These are phyloP conservation scores for Plasmodium billcollinsi DNA, from an alignment of 169 alveolate species.

Conservation along the genomic window DNA sequence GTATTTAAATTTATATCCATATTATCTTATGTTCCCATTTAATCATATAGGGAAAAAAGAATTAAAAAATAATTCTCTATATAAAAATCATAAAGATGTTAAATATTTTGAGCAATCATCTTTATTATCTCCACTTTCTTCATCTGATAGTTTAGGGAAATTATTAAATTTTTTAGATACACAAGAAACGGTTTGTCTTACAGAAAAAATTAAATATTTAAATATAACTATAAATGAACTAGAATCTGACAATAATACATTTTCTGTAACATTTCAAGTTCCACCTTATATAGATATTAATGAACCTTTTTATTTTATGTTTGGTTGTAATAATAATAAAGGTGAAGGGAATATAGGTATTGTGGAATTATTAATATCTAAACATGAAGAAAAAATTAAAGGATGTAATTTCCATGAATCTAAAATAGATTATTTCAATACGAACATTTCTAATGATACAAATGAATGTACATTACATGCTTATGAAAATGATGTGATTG, in stretches of 20 bases:
- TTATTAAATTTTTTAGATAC: constrained; percentile 32
- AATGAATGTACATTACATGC: constrained; percentile 17
- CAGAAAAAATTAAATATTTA: background rate
- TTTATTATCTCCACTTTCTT: background rate
- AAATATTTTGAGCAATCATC: constrained; percentile 20
- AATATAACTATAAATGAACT: background rate
- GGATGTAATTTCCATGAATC: constrained; percentile 49
- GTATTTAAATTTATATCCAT: constrained; percentile 27
- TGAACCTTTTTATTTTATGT: constrained; percentile 37
- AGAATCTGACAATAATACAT: background rate
- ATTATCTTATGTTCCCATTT: constrained; percentile 13
- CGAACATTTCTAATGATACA: background rate
- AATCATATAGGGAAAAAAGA: constrained; percentile 33
- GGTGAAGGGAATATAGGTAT: constrained; percentile 42
- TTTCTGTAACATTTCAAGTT: constrained; percentile 28
- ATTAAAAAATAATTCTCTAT: constrained; percentile 37
- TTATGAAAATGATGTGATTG: constrained; percentile 34
- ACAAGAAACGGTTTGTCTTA: constrained; percentile 17
- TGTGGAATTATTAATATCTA: constrained; percentile 42
- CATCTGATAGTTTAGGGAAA: constrained; percentile 17
- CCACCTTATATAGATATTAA: constrained; percentile 28
- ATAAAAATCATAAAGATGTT: constrained; percentile 15
- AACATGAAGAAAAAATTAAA: constrained; percentile 24
- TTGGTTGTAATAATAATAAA: constrained; percentile 55
- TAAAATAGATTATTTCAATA: constrained; percentile 12